Conservation (phyloP, 208 protist genomes). For the Herpetomonas samuelpessoai region DNA sequence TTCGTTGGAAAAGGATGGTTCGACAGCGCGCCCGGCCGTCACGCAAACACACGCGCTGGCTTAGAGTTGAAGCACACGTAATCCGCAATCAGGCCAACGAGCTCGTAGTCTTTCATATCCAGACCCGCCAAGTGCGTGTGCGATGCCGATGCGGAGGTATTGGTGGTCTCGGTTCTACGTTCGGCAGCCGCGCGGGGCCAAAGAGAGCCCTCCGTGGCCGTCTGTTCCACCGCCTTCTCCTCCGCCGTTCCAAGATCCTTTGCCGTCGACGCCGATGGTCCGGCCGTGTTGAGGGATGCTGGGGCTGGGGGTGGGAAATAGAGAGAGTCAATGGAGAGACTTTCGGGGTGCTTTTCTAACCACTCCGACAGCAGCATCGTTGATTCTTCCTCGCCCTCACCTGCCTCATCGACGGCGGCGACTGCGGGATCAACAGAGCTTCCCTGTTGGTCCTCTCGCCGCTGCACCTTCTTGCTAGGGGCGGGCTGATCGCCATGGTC, state of each 20-base stretch:
- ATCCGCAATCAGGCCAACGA: conserved; percentile 60
- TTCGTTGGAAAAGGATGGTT: too few species aligned
- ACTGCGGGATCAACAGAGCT: too few species aligned
- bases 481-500: too few species aligned
- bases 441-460: too few species aligned
- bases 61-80: conserved; percentile 74
- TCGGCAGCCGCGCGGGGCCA: too few species aligned
- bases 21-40: too few species aligned
- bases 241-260: too few species aligned
- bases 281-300: too few species aligned
- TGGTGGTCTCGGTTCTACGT: neutral
- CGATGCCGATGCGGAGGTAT: neutral
- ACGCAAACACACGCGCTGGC: conserved; percentile 50
- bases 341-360: conserved; percentile 48
- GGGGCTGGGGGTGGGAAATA: conserved; percentile 16
- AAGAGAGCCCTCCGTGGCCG: too few species aligned
- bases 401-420: conserved; percentile 16
- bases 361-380: conserved; percentile 46
- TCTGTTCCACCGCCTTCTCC: too few species aligned
- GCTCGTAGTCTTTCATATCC: conserved; percentile 52
- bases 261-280: too few species aligned
- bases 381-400: conserved; percentile 1
- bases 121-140: neutral
- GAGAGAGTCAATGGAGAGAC: conserved; percentile 36
- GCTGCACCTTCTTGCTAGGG: too few species aligned